phyloP scores from a whole-genome alignment of 2,329 filamentous ascomycete species.

The Colletotrichum sp. region DNA sequence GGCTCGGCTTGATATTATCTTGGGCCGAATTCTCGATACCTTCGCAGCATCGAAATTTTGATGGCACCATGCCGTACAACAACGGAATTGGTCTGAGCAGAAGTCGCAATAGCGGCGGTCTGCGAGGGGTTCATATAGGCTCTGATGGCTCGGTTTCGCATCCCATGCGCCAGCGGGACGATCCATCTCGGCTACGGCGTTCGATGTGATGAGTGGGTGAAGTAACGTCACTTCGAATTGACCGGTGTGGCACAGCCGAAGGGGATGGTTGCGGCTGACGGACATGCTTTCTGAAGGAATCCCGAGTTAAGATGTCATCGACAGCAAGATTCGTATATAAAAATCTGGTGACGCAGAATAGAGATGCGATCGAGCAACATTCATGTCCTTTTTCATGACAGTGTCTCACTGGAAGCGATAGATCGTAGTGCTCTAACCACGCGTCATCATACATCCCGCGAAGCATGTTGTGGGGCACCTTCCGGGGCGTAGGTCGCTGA shows the following conservation, averaged over 20 bases:
- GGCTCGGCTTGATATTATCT: too few relatives aligned
- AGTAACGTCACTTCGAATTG: too few relatives aligned
- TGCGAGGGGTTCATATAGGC: background rate
- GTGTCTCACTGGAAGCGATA: background rate
- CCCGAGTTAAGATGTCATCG: rapidly evolving
- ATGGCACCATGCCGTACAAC: too few relatives aligned
- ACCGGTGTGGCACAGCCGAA: too few relatives aligned
- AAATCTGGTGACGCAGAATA: background rate
- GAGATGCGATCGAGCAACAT: background rate
- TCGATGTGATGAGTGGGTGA: rapidly evolving
- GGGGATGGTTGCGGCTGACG: too few relatives aligned
- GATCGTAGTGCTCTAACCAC: background rate
- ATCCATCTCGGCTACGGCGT: rapidly evolving
- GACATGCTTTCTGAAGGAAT: background rate
- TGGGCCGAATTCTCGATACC: too few relatives aligned
- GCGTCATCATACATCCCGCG: background rate
- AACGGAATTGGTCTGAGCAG: background rate
- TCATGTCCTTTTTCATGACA: too few relatives aligned
- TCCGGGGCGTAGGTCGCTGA: background rate
- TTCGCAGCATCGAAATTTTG: too few relatives aligned
- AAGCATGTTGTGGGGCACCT: background rate
- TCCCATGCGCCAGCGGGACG: rapidly evolving
- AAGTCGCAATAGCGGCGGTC: rapidly evolving
- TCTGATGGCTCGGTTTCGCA: rapidly evolving
- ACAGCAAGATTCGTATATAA: rapidly evolving